These are phyloP conservation scores for Nigrospora osmanthi DNA, from an alignment of 2,329 filamentous ascomycete genomes.

Conservation along the genomic window DNA sequence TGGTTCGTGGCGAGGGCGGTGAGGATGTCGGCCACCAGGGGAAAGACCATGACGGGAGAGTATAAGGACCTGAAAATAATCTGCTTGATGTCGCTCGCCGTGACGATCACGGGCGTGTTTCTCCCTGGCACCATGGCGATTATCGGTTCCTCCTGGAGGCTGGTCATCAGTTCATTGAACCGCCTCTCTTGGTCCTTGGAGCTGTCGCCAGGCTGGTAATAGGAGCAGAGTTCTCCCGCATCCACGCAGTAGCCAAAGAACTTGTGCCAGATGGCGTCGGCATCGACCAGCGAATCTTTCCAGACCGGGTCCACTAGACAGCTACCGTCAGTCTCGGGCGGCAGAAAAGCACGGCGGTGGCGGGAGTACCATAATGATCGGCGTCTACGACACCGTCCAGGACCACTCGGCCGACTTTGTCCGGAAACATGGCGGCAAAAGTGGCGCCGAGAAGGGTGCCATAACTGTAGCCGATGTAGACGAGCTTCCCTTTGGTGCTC, in stretches of 20 bases:
- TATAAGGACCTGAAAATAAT: constrained; percentile 27
- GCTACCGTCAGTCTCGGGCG: neutral
- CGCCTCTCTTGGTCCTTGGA: constrained; percentile 19
- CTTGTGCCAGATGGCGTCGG: constrained; percentile 33
- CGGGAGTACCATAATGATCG: constrained; percentile 26
- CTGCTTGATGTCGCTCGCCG: constrained; percentile 26
- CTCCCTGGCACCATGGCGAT: constrained; percentile 17
- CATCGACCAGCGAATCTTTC: constrained; percentile 30
- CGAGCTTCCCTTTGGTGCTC: constrained; percentile 19
- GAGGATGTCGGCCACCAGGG: constrained; percentile 23
- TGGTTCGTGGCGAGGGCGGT: constrained; percentile 17
- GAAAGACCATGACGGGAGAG: constrained; percentile 20
- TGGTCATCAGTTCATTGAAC: constrained; percentile 21
- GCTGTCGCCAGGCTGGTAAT: constrained; percentile 27
- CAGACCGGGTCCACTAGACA: constrained; percentile 23
- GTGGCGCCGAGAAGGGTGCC: constrained; percentile 29
- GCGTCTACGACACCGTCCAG: constrained; percentile 25
- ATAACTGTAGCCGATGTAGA: constrained; percentile 33
- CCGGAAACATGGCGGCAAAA: constrained; percentile 32
- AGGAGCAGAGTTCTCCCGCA: constrained; percentile 28
- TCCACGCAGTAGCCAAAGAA: constrained; percentile 41
- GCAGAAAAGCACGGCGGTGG: neutral
- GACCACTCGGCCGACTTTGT: constrained; percentile 33
- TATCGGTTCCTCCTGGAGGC: constrained; percentile 24
- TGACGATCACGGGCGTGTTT: constrained; percentile 26